A percentile compares a stretch with the other conserved stretches of the same genome.
phyloP scores from a whole-genome alignment of 2,329 filamentous ascomycete genomes.

The Myriosclerotinia curreyana region DNA sequence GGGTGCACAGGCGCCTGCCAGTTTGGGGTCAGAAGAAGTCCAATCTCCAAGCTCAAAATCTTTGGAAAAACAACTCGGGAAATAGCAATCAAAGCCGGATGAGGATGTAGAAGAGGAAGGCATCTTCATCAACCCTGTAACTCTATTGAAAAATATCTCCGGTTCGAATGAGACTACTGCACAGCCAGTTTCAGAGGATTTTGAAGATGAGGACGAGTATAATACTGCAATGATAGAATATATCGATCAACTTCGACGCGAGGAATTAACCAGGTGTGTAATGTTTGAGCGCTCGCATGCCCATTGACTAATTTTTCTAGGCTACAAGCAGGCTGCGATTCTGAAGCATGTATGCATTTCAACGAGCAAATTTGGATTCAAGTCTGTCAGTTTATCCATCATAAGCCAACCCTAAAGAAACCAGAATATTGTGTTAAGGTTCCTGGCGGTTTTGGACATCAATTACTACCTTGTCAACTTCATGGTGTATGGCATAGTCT shows the following conservation, averaged over 20 bases:
- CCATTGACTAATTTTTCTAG: constrained; percentile 11
- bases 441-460: background rate
- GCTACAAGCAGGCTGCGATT: constrained; percentile 7
- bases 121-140: background rate
- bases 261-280: constrained; percentile 4
- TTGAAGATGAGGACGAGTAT: constrained; percentile 8
- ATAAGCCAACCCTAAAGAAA: constrained; percentile 7
- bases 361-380: constrained; percentile 7
- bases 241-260: constrained; percentile 1
- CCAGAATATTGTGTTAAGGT: background rate
- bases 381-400: background rate
- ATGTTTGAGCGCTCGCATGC: background rate
- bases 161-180: background rate
- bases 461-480: constrained; percentile 4
- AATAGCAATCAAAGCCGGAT: background rate
- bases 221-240: constrained; percentile 3
- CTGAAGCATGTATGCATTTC: constrained; percentile 9
- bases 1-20: background rate
- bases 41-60: constrained; percentile 1
- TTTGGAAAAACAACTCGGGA: constrained; percentile 4
- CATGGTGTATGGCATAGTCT: constrained; percentile 6
- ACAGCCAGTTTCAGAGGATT: background rate
- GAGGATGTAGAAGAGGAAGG: background rate
- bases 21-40: background rate
- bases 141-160: background rate